These are phyloP conservation scores for Candida ponderosae DNA, from an alignment of 805 yeast species.

Conservation along the genomic window DNA sequence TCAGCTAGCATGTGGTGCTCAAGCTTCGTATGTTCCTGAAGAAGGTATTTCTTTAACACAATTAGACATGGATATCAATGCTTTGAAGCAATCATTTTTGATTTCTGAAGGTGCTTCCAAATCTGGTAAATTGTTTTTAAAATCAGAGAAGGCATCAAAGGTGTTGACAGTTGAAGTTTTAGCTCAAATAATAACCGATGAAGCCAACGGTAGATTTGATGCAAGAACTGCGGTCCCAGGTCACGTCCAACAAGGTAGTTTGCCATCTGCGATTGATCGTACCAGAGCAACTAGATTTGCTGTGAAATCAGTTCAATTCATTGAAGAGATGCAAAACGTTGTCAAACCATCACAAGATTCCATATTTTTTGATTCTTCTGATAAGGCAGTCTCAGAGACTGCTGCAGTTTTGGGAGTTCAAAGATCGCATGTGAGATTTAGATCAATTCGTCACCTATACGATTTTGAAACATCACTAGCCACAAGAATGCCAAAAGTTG, in stretches of 20 bases:
- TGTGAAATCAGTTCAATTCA: slow-evolving; percentile 79
- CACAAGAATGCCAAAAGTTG: slow-evolving; percentile 80
- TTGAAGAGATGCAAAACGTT: slow-evolving; percentile 47
- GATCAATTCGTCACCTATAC: slow-evolving; percentile 67
- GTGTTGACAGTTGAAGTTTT: slow-evolving; percentile 77
- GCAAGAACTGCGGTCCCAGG: slow-evolving; percentile 96
- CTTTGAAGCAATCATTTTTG: slow-evolving; percentile 59
- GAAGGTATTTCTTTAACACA: slow-evolving; percentile 61
- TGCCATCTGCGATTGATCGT: slow-evolving; percentile 92
- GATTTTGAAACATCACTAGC: slow-evolving; percentile 79
- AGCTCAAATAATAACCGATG: slow-evolving; percentile 77
- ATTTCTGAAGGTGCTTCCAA: slow-evolving; percentile 72
- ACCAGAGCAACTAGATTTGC: slow-evolving; percentile 86
- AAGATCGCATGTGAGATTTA: slow-evolving; percentile 67
- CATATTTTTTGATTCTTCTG: slow-evolving; percentile 33
- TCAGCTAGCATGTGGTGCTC: slow-evolving; percentile 84
- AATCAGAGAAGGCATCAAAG: slow-evolving; percentile 75
- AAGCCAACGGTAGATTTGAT: slow-evolving; percentile 71
- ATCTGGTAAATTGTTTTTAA: slow-evolving; percentile 79
- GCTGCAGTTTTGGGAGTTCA: slow-evolving; percentile 81
- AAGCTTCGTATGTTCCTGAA: slow-evolving; percentile 88
- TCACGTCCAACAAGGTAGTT: slow-evolving; percentile 96
- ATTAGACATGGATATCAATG: slow-evolving; percentile 68
- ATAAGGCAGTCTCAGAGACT: slow-evolving; percentile 36
- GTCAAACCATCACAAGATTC: slow-evolving; percentile 37